Base-by-base conservation (phyloP, 306 rosid genomes). In the Inga laurina region DNA sequence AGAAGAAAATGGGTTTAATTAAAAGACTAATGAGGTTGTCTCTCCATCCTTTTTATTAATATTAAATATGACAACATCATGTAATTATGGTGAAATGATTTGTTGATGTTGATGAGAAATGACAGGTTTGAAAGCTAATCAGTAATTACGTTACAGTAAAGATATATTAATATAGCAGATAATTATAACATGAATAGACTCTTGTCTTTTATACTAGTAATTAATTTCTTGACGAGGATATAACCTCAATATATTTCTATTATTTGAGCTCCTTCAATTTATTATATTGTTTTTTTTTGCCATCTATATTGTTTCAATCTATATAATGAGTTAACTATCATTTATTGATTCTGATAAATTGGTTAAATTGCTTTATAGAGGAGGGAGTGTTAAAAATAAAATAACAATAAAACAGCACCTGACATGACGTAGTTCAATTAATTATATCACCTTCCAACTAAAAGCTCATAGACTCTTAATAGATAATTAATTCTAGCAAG, bases 1-100 rank as follows among this genome's bases (percentile, higher is more conserved):
- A 24, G 56, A 24, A 64, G n/a, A 34, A n/a, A 34, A 12, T 24
- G 3, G 8, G 19, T 30, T 43, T 49, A 79, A 79, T 43, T 49
- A 79, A 67, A 66, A 32, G 51, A 51, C 22, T 48, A n/a, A 32
- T 32, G 35, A 34, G 35, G 18, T 15, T 4, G 65, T 34, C 66
- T 34, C 66, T 49, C 48, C 34, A 37, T 66, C 51, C 18, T 67
- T 67, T 22, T n/a, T 66, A 66, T 19, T 32, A 46, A 10, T 41
- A 66, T 67, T 66, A 66, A 66, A 19, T 41, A 70, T 11, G 82
- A 19, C 69, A 70, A 69, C 77, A 56, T 80, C 72, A 43, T 70
- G 78, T 19, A 71, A 56, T 71, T 56, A 80, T 35, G 15, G 44
- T 43, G 83, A 54, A 44, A 71, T 71, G 52, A 41, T 12, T 44